phyloP scores from a whole-genome alignment of 495 filamentous ascomycete genomes.

The Daldinia bambusicola region DNA sequence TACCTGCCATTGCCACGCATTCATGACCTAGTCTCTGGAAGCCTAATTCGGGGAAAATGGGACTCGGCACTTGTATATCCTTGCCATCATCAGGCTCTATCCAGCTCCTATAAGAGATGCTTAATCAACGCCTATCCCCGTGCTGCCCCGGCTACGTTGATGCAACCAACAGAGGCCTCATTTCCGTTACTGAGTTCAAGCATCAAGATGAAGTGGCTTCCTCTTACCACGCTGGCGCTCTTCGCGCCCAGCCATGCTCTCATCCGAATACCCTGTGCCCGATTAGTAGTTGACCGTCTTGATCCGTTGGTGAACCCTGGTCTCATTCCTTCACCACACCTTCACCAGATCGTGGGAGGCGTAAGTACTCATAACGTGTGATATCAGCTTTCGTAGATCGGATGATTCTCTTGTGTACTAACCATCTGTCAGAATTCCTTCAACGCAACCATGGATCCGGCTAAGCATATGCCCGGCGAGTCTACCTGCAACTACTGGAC shows the following conservation, averaged over 20 bases:
- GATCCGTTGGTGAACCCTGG: conserved; percentile 54
- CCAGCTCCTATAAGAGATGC: conserved; percentile 14
- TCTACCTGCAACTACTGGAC: conserved; percentile 56
- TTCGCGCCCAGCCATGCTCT: conserved; percentile 52
- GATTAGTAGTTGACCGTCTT: conserved; percentile 54
- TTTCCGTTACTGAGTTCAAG: not conserved
- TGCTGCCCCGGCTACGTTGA: not conserved
- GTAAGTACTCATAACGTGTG: not conserved
- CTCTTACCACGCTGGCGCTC: conserved; percentile 51
- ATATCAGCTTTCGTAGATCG: not conserved
- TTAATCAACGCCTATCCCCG: not conserved
- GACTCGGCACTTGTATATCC: conserved; percentile 11
- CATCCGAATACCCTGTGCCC: conserved; percentile 52
- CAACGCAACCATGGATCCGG: conserved; percentile 49
- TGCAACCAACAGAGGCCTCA: not conserved
- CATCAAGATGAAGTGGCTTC: conserved; percentile 52
- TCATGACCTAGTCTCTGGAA: not conserved
- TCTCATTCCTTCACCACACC: conserved; percentile 24
- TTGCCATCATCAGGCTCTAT: conserved; percentile 1
- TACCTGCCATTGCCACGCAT: conserved; percentile 5
- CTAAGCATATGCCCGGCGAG: conserved; percentile 47
- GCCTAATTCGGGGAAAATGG: not conserved
- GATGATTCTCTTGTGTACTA: not conserved
- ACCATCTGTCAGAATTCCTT: conserved; percentile 47
- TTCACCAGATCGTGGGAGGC: conserved; percentile 31